These are phyloP conservation scores for Jasminum sambac DNA, from an alignment of 257 asterid genomes.

Conservation along the genomic window DNA sequence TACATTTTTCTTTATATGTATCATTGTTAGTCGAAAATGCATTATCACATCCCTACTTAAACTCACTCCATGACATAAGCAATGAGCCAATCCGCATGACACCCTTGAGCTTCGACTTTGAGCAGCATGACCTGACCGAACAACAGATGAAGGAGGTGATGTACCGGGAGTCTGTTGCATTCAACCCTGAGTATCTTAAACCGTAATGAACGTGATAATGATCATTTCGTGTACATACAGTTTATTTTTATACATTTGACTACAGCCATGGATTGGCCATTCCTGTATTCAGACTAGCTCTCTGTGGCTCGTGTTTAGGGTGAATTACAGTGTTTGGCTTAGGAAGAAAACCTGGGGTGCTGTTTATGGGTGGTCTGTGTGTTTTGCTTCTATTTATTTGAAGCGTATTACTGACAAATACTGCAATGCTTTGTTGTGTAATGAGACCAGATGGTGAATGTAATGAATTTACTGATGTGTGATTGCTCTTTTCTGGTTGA, in stretches of 20 bases:
- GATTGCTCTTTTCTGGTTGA: too few relatives aligned
- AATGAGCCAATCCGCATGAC: slow-evolving; percentile 81
- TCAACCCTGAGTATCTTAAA: slow-evolving; percentile 81
- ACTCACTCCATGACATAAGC: slow-evolving; percentile 93
- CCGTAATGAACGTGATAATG: slow-evolving; percentile 48
- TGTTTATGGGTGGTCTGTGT: slow-evolving; percentile 7
- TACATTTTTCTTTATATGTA: neutral
- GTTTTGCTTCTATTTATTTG: too few relatives aligned
- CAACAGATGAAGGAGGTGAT: slow-evolving; percentile 98
- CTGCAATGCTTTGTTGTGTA: neutral
- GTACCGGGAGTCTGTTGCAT: slow-evolving; percentile 82
- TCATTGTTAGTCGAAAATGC: slow-evolving; percentile 79
- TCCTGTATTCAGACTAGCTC: slow-evolving; percentile 7
- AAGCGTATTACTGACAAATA: neutral
- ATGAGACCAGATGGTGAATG: neutral
- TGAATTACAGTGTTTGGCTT: slow-evolving; percentile 19
- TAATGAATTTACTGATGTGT: neutral
- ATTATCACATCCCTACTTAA: slow-evolving; percentile 84
- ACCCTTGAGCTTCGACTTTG: slow-evolving; percentile 95
- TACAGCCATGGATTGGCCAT: slow-evolving; percentile 19
- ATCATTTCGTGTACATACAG: slow-evolving; percentile 35
- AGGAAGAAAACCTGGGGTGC: slow-evolving; percentile 24
- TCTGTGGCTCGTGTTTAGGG: neutral
- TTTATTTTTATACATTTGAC: slow-evolving; percentile 16
- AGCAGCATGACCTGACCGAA: slow-evolving; percentile 86